These are phyloP conservation scores for Diutina rugosa DNA, from an alignment of 1,139 yeast genomes.

Conservation along the genomic window DNA sequence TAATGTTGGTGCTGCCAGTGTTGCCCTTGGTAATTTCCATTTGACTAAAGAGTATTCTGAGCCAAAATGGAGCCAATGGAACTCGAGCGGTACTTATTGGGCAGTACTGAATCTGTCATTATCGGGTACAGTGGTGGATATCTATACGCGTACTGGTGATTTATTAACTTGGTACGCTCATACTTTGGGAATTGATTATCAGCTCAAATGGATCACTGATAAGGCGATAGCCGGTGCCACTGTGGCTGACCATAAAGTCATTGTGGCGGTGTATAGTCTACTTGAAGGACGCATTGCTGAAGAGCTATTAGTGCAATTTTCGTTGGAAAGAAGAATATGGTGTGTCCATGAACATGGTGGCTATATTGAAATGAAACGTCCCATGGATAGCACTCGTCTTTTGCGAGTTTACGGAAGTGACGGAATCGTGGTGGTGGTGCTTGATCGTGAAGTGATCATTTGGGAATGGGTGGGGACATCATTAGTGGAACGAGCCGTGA, in stretches of 20 bases:
- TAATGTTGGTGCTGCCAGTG: background rate
- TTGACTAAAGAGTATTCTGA: background rate
- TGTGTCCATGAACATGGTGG: background rate
- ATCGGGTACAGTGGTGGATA: background rate
- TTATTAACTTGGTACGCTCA: background rate
- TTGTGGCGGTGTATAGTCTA: background rate
- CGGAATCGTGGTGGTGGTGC: background rate
- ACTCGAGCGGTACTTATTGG: background rate
- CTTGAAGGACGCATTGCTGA: background rate
- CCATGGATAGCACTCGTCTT: background rate
- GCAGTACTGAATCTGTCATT: background rate
- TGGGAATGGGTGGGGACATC: background rate
- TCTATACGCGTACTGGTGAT: background rate
- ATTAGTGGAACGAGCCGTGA: background rate
- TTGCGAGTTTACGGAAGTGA: background rate
- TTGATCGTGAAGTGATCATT: background rate
- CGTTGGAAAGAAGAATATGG: background rate
- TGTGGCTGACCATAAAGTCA: background rate
- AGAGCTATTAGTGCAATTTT: background rate
- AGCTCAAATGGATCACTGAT: background rate
- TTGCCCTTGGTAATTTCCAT: background rate
- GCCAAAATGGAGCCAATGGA: background rate
- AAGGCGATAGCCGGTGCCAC: background rate
- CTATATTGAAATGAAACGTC: background rate
- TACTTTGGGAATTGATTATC: background rate